phyloP scores from a whole-genome alignment of 495 filamentous ascomycete genomes.

The Aspergillus olivimuriae region DNA sequence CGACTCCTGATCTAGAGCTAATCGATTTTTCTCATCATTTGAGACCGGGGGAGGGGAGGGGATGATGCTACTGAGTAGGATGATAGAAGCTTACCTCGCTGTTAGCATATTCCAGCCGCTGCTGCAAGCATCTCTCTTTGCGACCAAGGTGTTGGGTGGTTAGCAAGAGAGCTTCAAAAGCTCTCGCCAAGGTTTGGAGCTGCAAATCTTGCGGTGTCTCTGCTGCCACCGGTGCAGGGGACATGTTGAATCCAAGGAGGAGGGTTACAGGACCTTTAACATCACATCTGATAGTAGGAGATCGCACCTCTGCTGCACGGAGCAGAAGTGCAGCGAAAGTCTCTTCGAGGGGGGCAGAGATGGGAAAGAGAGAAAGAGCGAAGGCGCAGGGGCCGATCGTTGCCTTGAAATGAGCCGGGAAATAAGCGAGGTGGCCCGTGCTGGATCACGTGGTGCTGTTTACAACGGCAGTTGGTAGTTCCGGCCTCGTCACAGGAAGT shows the following conservation, averaged over 20 bases:
- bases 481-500: no score
- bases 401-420: neutral
- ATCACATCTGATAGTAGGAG: constrained; percentile 13
- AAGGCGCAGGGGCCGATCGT: constrained; percentile 7
- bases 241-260: constrained; percentile 22
- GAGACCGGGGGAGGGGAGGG: constrained; percentile 20
- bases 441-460: constrained; percentile 21
- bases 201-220: constrained; percentile 33
- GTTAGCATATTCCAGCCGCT: constrained; percentile 34
- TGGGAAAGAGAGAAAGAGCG: constrained; percentile 6
- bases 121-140: constrained; percentile 38
- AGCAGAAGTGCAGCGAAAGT: constrained; percentile 20
- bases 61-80: constrained; percentile 3
- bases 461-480: no score
- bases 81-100: constrained; percentile 38
- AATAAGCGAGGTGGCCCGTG: constrained; percentile 41
- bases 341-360: constrained; percentile 12
- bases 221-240: constrained; percentile 28
- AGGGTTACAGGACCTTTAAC: constrained; percentile 20
- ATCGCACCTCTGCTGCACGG: constrained; percentile 18
- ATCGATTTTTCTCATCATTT: constrained; percentile 47
- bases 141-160: constrained; percentile 40
- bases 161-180: constrained; percentile 45
- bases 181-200: constrained; percentile 37
- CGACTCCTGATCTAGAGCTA: constrained; percentile 57